A percentile compares a stretch with the other conserved stretches of the same genome.
phyloP scores from a whole-genome alignment of 495 filamentous ascomycete species.

The Eremomyces bilateralis region DNA sequence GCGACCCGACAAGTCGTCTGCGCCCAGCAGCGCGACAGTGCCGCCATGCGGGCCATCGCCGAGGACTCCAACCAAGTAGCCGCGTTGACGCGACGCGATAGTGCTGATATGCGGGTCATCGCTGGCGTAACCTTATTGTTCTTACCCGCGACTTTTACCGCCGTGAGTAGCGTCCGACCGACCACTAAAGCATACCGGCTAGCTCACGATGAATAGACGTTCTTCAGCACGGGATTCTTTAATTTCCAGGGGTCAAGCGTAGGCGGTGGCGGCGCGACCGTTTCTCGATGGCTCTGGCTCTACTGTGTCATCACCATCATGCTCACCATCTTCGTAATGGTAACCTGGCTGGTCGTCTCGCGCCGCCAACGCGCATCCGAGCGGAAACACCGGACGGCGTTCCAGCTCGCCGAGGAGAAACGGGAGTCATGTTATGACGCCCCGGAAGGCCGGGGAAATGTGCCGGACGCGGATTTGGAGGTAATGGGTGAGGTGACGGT shows the following conservation, averaged over 20 bases:
- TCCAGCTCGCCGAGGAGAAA: no score
- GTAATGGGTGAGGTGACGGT: no score
- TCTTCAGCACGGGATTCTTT: conserved; percentile 6
- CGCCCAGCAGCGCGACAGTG: conserved; percentile 1
- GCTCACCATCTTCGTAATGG: no score
- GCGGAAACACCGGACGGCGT: no score
- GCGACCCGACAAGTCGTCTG: conserved; percentile 1
- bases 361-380: no score
- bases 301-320: conserved; percentile 4
- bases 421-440: no score
- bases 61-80: conserved; percentile 4
- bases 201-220: no score
- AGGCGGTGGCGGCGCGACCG: not conserved
- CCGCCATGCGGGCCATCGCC: conserved; percentile 3
- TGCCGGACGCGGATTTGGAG: no score
- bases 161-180: conserved; percentile 1
- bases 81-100: conserved; percentile 1
- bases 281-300: conserved; percentile 3
- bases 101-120: conserved; percentile 2
- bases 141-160: conserved; percentile 6
- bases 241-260: conserved; percentile 2
- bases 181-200: no score
- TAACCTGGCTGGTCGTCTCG: no score
- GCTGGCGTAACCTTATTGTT: conserved; percentile 4
- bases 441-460: no score